phyloP scores from a whole-genome alignment of 2,329 filamentous ascomycete genomes.

The Penicillium brasilianum region DNA sequence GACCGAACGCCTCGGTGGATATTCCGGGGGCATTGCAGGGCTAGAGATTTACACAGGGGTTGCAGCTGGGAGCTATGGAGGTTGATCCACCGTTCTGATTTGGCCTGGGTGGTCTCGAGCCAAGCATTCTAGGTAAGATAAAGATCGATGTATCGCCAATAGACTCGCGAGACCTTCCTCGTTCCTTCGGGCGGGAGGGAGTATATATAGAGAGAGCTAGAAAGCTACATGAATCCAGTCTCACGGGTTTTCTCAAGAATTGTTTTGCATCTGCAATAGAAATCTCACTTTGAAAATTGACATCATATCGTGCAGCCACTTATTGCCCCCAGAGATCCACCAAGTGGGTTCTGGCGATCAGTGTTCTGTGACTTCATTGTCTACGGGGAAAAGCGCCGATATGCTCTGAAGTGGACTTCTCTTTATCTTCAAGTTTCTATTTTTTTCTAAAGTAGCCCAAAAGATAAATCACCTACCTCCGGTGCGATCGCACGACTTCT shows the following conservation, averaged over 20 bases:
- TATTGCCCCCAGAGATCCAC: conserved; percentile 17
- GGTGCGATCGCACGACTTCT: neutral
- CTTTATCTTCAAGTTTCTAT: neutral
- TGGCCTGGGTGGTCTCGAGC: conserved; percentile 16
- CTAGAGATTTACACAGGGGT: conserved; percentile 13
- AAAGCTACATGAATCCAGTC: conserved; percentile 2
- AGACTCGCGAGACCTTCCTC: conserved; percentile 21
- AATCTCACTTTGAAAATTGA: conserved; percentile 7
- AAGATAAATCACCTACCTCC: neutral
- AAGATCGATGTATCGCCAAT: conserved; percentile 15
- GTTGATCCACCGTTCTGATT: conserved; percentile 23
- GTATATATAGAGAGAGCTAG: conserved; percentile 19
- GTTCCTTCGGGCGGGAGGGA: neutral
- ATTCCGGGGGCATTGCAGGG: neutral
- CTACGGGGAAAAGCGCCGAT: neutral
- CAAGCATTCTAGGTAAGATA: conserved; percentile 29
- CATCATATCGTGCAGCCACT: conserved; percentile 15
- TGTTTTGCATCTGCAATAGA: neutral
- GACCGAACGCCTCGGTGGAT: conserved; percentile 8
- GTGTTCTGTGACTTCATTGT: conserved; percentile 16
- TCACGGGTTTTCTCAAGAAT: neutral
- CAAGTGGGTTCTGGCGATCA: conserved; percentile 18
- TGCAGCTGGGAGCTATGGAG: conserved; percentile 13
- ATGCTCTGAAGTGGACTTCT: neutral
- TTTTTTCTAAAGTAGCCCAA: neutral